Conservation (phyloP, 164 flowering plant species). For the Liriodendron chinense region DNA sequence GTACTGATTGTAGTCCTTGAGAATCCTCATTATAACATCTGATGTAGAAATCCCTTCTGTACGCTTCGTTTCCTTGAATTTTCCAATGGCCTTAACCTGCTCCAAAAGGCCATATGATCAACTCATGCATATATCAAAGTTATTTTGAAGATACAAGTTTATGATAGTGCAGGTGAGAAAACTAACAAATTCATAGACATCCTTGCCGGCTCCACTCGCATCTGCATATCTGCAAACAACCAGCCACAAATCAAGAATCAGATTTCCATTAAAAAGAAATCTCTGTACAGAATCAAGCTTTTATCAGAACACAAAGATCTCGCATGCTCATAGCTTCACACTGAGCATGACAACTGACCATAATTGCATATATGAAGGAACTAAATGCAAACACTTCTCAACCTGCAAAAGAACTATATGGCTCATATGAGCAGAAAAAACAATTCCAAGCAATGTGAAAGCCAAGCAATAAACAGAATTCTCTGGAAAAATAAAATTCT, state of each 20-base stretch:
- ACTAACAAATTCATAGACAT: slow-evolving; percentile 27
- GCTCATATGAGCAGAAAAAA: background rate
- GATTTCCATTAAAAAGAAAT: background rate
- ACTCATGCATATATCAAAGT: background rate
- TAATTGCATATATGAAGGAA: background rate
- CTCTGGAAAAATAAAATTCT: background rate
- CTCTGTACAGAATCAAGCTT: background rate
- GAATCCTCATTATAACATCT: slow-evolving; percentile 82
- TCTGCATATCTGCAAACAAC: slow-evolving; percentile 22
- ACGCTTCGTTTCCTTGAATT: slow-evolving; percentile 79
- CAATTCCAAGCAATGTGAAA: background rate
- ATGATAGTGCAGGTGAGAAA: background rate
- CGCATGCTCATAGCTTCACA: background rate
- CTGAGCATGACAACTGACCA: background rate
- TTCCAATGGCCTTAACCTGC: slow-evolving; percentile 72
- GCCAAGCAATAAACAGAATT: background rate
- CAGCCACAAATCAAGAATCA: background rate
- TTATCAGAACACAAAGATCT: background rate
- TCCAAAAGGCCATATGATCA: slow-evolving; percentile 4
- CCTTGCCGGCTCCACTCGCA: slow-evolving; percentile 28
- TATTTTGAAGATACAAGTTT: background rate
- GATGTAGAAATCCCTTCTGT: slow-evolving; percentile 88
- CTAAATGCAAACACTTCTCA: background rate
- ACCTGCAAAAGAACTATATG: background rate
- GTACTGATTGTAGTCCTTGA: slow-evolving; percentile 92